Evolutionary conservation across 106 monocot genomes (phyloP).

Genomic region (Dactylorhiza incarnata): DNA sequence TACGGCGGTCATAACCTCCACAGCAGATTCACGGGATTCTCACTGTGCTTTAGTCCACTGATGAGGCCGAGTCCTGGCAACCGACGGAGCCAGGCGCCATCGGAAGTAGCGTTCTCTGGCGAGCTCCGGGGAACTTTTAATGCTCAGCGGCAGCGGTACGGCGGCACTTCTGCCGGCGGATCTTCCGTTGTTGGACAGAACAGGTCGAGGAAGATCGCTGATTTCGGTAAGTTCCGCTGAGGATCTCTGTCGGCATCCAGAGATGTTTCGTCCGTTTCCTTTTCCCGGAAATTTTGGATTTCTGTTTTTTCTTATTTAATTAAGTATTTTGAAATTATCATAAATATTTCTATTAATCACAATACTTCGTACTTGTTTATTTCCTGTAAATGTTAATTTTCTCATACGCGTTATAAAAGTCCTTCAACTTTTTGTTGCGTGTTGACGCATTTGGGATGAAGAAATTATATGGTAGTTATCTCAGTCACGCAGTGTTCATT

Average conservation of each 20-base stretch:
- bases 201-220: constrained; percentile 22
- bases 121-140: constrained; percentile 6
- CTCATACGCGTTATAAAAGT: no score
- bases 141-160: not conserved
- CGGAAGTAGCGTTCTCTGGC: constrained; percentile 9
- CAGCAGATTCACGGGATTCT: constrained; percentile 8
- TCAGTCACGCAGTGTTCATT: no score
- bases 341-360: no score
- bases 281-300: no score
- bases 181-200: constrained; percentile 9
- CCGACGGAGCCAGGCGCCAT: not conserved
- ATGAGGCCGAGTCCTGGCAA: constrained; percentile 7
- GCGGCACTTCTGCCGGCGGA: not conserved
- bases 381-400: no score
- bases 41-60: constrained; percentile 11
- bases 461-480: no score
- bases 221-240: constrained; percentile 18
- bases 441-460: no score
- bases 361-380: no score
- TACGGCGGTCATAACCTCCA: not conserved
- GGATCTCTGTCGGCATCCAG: not conserved
- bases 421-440: no score
- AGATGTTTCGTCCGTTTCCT: no score
- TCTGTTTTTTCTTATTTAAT: no score
- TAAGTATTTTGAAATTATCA: no score